These are phyloP conservation scores for Melaleuca alternifolia DNA, from an alignment of 345 rosid species.

Conservation along the genomic window DNA sequence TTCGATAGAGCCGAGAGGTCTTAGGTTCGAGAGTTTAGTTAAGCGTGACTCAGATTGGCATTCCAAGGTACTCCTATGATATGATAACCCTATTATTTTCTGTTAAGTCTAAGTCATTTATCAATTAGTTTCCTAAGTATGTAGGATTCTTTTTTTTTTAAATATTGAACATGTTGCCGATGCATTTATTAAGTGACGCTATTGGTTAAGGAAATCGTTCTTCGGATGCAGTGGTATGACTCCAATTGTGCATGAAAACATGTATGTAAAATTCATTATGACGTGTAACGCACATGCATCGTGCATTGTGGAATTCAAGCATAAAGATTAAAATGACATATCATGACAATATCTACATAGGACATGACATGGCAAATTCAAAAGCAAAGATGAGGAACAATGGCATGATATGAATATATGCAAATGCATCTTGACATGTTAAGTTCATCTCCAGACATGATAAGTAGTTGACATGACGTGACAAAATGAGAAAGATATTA, in stretches of 20 bases:
- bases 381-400: neutral
- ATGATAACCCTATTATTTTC: neutral
- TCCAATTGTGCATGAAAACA: neutral
- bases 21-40: neutral
- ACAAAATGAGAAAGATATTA: neutral
- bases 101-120: neutral
- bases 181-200: neutral
- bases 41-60: neutral
- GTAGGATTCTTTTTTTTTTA: neutral
- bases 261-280: neutral
- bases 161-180: neutral
- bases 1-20: neutral
- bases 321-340: neutral
- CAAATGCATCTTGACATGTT: neutral
- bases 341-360: neutral
- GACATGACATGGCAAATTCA: neutral
- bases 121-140: neutral
- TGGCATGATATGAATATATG: neutral
- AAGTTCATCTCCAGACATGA: neutral
- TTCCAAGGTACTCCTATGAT: neutral
- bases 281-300: neutral
- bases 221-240: neutral
- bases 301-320: neutral
- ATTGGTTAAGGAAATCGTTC: neutral
- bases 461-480: neutral